phyloP scores from a whole-genome alignment of 805 yeast genomes.

The Yarrowia keelungensis region DNA sequence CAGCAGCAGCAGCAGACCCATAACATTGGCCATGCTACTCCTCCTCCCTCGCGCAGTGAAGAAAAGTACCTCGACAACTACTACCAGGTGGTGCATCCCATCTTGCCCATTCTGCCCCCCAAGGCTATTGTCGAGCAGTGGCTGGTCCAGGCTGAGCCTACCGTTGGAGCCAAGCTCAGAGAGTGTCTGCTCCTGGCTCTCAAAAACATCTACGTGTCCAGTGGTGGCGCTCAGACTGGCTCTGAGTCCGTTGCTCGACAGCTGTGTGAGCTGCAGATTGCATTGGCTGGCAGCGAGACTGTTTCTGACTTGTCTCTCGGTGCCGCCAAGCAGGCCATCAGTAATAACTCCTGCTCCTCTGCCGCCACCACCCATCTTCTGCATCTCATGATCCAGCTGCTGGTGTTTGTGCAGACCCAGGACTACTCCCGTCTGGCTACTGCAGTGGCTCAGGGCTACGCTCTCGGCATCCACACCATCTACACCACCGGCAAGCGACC shows the following conservation, averaged over 20 bases:
- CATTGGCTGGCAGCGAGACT: slow-evolving; percentile 32
- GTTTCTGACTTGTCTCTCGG: slow-evolving; percentile 16
- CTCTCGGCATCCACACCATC: slow-evolving; percentile 19
- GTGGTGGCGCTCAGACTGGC: slow-evolving; percentile 35
- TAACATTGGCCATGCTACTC: slow-evolving; percentile 16
- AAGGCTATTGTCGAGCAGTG: slow-evolving; percentile 42
- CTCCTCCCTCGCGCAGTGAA: slow-evolving; percentile 43
- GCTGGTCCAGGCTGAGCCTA: slow-evolving; percentile 47
- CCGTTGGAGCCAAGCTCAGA: slow-evolving; percentile 44
- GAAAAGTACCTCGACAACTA: slow-evolving; percentile 50
- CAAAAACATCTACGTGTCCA: slow-evolving; percentile 33
- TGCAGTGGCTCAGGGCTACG: slow-evolving; percentile 48
- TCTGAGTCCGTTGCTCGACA: slow-evolving; percentile 21
- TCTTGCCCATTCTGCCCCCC: slow-evolving; percentile 52
- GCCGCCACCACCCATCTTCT: slow-evolving; percentile 45
- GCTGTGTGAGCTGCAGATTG: slow-evolving; percentile 33
- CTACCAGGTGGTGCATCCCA: slow-evolving; percentile 51
- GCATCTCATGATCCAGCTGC: slow-evolving; percentile 48
- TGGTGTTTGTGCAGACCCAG: slow-evolving; percentile 48
- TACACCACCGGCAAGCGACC: slow-evolving; percentile 18
- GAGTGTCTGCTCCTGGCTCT: slow-evolving; percentile 29
- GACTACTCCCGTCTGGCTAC: slow-evolving; percentile 51
- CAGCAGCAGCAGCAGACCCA: slow-evolving; percentile 16
- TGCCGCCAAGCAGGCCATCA: slow-evolving; percentile 35
- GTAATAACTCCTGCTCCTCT: slow-evolving; percentile 24